phyloP scores from a whole-genome alignment of 805 yeast species.

The Ogataea henricii region DNA sequence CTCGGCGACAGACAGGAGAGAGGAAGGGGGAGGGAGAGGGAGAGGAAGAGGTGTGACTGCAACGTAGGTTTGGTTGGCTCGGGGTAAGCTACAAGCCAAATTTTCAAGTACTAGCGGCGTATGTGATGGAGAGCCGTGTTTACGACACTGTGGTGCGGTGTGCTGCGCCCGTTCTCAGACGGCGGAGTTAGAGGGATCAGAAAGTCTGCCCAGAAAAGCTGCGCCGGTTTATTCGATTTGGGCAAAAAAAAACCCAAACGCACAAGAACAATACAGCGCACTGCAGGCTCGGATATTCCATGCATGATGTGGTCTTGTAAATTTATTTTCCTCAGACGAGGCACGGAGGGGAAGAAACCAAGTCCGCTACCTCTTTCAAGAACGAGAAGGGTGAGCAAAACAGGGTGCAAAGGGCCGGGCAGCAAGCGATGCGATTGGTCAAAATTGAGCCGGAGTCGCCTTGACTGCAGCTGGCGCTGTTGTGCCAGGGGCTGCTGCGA shows the following conservation, averaged over 20 bases:
- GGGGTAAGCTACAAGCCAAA: no score
- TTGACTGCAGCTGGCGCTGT: not conserved
- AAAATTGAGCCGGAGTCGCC: not conserved
- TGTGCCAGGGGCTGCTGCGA: no score
- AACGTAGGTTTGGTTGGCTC: no score
- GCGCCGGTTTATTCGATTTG: not conserved
- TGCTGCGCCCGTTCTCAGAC: no score
- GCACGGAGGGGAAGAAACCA: not conserved
- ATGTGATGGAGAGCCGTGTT: not conserved
- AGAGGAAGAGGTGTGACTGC: no score
- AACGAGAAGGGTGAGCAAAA: no score
- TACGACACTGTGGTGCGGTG: not conserved
- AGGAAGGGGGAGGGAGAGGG: no score
- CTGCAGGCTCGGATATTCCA: not conserved
- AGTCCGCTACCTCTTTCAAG: no score
- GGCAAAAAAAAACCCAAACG: not conserved
- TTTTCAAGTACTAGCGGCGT: no score
- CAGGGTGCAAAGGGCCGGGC: no score
- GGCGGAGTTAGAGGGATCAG: not conserved
- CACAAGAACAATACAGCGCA: not conserved
- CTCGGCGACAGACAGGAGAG: no score
- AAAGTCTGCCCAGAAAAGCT: not conserved
- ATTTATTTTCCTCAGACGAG: not conserved
- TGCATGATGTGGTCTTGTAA: not conserved
- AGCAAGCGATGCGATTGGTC: no score